Evolutionary conservation across 2,329 filamentous ascomycete genomes (phyloP), one percentile per base, ranked within the genome.

Genomic region (Fusarium sp.): DNA sequence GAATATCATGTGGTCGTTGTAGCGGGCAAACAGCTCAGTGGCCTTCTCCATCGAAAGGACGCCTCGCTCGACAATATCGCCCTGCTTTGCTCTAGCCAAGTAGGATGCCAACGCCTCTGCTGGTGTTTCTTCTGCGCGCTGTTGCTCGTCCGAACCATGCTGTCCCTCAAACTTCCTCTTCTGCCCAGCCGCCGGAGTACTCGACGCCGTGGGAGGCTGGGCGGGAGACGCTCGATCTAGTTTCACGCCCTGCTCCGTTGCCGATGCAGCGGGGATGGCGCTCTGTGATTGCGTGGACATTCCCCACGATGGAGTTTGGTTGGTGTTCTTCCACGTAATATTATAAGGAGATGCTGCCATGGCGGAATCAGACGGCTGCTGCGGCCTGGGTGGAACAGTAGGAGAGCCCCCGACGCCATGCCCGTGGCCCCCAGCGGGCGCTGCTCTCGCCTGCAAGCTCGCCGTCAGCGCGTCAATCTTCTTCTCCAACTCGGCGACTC

Each of bases 391-490:
- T 41, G 71, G 30, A 37, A 60, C 43, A 31, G 40, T 46, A 10
- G 62, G 64, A 27, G 70, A 70, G 8, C 65, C 61, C 16, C 64
- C 57, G n/a, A 54, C 44, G 28, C 40, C 23, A 23, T 60, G 57
- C 16, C 44, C 56, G 39, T 66, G 63, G 13, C 58, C 62, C 46
- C 65, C 73, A n/a, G 53, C 39, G 30, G 69, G 70, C 13, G 74
- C 63, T n/a, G 68, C 76, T 31, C 80, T 74, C 9, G 92, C 89
- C 47, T 94, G 91, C 70, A 97, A 78, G 37, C 90, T 94, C 7
- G 94, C 93, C 8, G 93, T 97, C 77, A 97, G 79, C 9, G 92
- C 93, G 83, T 97, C 94, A 69, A 97, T 95, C 83, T 97, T 97
- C 85, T 92, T 94, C 84, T 97, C 94, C 54, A 98, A 85, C 83